Evolutionary conservation across 352 stramenopile genomes (phyloP).

Genomic region (Globisporangium carolinianum): DNA sequence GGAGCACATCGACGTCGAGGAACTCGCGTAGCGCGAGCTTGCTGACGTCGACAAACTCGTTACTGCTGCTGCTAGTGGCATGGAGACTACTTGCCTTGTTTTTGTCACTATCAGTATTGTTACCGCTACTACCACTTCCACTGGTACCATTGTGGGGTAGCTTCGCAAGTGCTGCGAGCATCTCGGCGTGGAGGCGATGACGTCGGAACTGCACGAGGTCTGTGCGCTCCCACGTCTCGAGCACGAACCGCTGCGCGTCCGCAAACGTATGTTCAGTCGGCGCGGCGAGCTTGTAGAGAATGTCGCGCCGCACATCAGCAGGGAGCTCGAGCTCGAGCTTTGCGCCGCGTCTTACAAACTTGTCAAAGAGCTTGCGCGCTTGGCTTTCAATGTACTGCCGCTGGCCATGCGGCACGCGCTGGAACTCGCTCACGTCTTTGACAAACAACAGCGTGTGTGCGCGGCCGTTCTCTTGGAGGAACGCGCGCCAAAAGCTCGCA

Average conservation of each 20-base stretch:
- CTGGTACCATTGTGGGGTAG: slow-evolving; percentile 8
- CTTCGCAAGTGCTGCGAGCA: slow-evolving; percentile 24
- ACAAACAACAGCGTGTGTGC: slow-evolving; percentile 65
- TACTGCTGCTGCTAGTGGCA: slow-evolving; percentile 4
- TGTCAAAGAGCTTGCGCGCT: slow-evolving; percentile 64
- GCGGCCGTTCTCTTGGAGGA: slow-evolving; percentile 36
- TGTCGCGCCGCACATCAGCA: slow-evolving; percentile 49
- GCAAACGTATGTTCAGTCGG: slow-evolving; percentile 57
- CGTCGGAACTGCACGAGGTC: slow-evolving; percentile 35
- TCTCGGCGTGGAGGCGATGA: slow-evolving; percentile 31
- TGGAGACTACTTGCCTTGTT: slow-evolving; percentile 10
- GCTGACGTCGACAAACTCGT: slow-evolving; percentile 34
- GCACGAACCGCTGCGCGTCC: slow-evolving; percentile 46
- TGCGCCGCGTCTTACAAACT: slow-evolving; percentile 50
- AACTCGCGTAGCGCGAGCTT: slow-evolving; percentile 56
- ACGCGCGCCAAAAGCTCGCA: slow-evolving; percentile 50
- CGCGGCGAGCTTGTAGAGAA: slow-evolving; percentile 52
- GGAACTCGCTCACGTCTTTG: slow-evolving; percentile 68
- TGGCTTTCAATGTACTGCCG: slow-evolving; percentile 70
- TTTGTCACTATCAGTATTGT: not conserved
- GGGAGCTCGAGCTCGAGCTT: slow-evolving; percentile 61
- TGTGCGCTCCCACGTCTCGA: slow-evolving; percentile 45
- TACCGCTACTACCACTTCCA: not conserved
- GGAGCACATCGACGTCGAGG: slow-evolving; percentile 45
- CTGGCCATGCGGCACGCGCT: slow-evolving; percentile 57